Evolutionary conservation across 768 basidiomycete species (phyloP).

Genomic region (Pleurotus tuber-regium): DNA sequence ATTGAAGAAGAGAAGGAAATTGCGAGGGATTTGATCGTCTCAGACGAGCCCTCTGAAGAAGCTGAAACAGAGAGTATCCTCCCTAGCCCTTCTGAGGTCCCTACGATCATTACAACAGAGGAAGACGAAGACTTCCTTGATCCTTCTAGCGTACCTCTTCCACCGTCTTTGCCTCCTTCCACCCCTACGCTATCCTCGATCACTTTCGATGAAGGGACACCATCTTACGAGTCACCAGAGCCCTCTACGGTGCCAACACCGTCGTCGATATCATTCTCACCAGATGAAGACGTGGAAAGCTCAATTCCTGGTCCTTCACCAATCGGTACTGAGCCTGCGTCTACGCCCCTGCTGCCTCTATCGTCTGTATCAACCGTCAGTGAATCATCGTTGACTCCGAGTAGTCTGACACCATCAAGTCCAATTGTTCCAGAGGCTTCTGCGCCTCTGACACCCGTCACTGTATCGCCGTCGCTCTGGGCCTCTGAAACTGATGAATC

Average conservation of each 20-base stretch:
- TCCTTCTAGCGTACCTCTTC: neutral
- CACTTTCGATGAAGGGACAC: slow-evolving; percentile 16
- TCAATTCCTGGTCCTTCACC: slow-evolving; percentile 14
- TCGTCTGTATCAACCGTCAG: slow-evolving; percentile 35
- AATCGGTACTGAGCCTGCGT: slow-evolving; percentile 18
- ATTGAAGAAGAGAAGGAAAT: slow-evolving; percentile 1
- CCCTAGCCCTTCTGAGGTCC: slow-evolving; percentile 23
- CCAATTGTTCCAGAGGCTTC: neutral
- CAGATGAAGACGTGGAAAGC: slow-evolving; percentile 24
- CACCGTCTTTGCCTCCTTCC: slow-evolving; percentile 25
- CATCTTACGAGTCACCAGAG: neutral
- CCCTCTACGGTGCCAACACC: slow-evolving; percentile 25
- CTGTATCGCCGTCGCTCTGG: slow-evolving; percentile 42
- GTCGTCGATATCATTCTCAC: slow-evolving; percentile 24
- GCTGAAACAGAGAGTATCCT: slow-evolving; percentile 8
- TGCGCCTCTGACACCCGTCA: slow-evolving; percentile 5
- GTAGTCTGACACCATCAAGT: slow-evolving; percentile 23
- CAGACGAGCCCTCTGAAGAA: slow-evolving; percentile 7
- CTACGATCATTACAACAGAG: slow-evolving; percentile 15
- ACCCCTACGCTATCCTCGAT: slow-evolving; percentile 19
- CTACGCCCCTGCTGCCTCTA: slow-evolving; percentile 27
- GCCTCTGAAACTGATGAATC: slow-evolving; percentile 62
- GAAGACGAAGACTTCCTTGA: slow-evolving; percentile 6
- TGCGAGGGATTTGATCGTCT: neutral
- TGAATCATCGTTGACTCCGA: slow-evolving; percentile 34